Base-by-base conservation (phyloP, 371 early-diverging fungal species). In the Nematocida ironsii region DNA sequence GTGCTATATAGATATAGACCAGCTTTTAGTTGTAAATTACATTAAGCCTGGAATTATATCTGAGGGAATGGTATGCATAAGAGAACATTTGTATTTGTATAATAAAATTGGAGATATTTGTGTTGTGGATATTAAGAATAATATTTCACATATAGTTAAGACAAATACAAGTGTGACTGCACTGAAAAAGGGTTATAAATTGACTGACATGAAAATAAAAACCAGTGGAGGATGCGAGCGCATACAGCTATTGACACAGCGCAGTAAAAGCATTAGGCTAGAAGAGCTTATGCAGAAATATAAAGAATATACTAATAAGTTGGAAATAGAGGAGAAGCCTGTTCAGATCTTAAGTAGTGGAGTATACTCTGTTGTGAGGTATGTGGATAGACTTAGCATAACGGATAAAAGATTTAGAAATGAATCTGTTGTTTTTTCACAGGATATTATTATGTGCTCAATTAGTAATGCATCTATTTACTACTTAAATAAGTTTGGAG, bases 101-200 rank as follows among this genome's bases (percentile, higher is more conserved):
- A 75, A 67, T 68, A 54, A 18, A 11, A 6, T 13, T n/a, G 76
- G 76, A 39, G 76, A 75, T 11, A 55, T 75, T 0, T 11, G 40
- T 11, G 47, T 44, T 1, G 7, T 64, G 20, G 40, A 55, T 18
- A 23, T 4, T n/a, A 23, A 16, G 6, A 7, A 7, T n/a, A 23
- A 50, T 18, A 50, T 18, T 13, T 9, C 9, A 18, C 13, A 9
- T 50, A 18, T 50, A 18, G 13, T 13, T 9, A 18, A 50, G 0
- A 18, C 9, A 50, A 18, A 50, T 18, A 50, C 13, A 9, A 3
- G 52, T 4, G 52, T 50, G 9, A 33, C 0, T 33, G 33, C 33
- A 33, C 52, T 50, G 18, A 50, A 50, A 50, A 50, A 50, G 52
- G 52, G 52, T 1, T 50, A 18, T 18, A 50, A 50, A 18, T 9